A percentile compares a stretch with the other conserved stretches of the same genome.
Conservation (phyloP, 1,284 basidiomycete species). For the Ceratobasidium sp. region DNA sequence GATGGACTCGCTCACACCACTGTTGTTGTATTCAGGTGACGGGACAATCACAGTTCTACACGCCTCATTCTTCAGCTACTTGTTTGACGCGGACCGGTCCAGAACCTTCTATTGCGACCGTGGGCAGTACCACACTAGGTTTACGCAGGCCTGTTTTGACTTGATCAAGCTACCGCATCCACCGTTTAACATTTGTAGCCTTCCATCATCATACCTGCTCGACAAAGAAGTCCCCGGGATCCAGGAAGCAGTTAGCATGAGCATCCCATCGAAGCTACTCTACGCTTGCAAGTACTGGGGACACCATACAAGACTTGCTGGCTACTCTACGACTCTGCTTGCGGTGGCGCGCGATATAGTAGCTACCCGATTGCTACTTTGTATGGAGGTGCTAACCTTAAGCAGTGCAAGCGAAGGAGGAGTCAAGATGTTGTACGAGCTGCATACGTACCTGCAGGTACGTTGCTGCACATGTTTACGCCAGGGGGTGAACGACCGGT, state of each 20-base stretch:
- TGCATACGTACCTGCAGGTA: neutral
- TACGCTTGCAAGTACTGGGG: slow-evolving; percentile 6
- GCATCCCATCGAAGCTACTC: neutral
- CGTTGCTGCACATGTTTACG: neutral
- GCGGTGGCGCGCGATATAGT: neutral
- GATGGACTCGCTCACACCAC: too few species aligned
- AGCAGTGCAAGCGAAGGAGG: neutral
- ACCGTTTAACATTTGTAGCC: slow-evolving; percentile 14
- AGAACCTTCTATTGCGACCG: neutral
- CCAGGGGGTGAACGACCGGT: too few species aligned
- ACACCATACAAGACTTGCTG: neutral
- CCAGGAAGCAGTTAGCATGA: neutral
- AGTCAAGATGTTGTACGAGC: neutral
- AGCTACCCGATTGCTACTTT: neutral
- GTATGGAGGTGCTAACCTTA: slow-evolving; percentile 21
- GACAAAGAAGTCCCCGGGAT: neutral
- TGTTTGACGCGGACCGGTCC: neutral
- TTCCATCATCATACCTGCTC: neutral
- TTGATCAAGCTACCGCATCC: neutral
- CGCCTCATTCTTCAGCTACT: neutral
- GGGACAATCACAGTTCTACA: too few species aligned
- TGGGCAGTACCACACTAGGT: neutral
- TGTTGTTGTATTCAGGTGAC: too few species aligned
- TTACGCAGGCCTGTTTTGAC: neutral
- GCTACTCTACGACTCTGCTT: neutral